A percentile compares a stretch with the other conserved stretches of the same genome.
Evolutionary conservation across 1,284 basidiomycete species (phyloP).

Genomic region (Agroathelia rolfsii): DNA sequence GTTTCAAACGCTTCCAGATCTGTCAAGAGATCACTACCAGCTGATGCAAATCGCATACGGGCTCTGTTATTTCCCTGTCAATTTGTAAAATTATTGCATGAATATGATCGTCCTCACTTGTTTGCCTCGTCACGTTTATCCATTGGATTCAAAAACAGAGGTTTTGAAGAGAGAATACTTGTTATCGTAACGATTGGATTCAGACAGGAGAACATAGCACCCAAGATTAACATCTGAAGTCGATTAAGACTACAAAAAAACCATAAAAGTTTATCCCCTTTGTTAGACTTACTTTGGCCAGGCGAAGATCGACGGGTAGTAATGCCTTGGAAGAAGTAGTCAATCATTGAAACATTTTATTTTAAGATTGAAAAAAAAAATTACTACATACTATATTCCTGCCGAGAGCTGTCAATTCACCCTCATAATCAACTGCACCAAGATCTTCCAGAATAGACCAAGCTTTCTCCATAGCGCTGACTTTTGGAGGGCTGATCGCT

Average conservation of each 20-base stretch:
- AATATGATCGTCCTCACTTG: conserved; percentile 37
- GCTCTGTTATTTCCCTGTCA: no score
- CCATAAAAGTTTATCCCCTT: conserved; percentile 4
- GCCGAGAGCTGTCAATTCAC: conserved; percentile 74
- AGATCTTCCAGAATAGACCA: conserved; percentile 69
- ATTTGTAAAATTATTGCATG: conserved; percentile 7
- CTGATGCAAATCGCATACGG: conserved; percentile 54
- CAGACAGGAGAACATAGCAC: conserved; percentile 72
- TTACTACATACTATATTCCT: conserved; percentile 54
- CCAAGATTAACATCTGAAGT: conserved; percentile 83
- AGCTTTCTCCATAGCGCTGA: conserved; percentile 72
- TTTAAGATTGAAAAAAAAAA: no score
- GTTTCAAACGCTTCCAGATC: conserved; percentile 73
- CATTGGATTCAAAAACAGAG: conserved; percentile 74
- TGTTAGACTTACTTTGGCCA: conserved; percentile 72
- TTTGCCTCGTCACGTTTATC: conserved; percentile 78
- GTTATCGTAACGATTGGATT: conserved; percentile 73
- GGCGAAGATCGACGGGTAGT: conserved; percentile 82
- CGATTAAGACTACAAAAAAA: no score
- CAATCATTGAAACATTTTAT: conserved; percentile 7
- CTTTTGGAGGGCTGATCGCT: conserved; percentile 79
- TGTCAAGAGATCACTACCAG: conserved; percentile 79
- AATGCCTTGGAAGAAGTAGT: conserved; percentile 41
- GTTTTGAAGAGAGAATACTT: conserved; percentile 80
- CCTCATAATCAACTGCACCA: conserved; percentile 63